Conservation (phyloP, 768 basidiomycete species). For the Fistulinella prunicolor region DNA sequence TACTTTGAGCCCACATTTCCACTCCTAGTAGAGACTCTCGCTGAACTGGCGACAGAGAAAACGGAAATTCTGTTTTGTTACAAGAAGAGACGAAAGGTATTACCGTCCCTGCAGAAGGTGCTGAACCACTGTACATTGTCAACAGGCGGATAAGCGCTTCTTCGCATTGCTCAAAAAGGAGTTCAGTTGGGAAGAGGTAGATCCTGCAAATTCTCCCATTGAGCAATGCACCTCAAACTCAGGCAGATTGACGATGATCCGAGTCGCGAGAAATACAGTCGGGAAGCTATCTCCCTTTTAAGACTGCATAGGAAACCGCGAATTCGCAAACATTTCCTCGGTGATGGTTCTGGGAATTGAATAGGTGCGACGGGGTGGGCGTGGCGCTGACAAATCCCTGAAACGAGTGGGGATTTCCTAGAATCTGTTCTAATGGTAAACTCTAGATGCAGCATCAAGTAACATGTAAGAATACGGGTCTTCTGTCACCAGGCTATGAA, state of each 20-base stretch:
- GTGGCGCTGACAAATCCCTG: not conserved
- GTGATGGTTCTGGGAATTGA: not conserved
- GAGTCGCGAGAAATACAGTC: conserved; percentile 49
- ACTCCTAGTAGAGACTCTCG: conserved; percentile 76
- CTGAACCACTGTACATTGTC: conserved; percentile 2
- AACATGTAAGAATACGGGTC: not conserved
- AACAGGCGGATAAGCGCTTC: conserved; percentile 84
- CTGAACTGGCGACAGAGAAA: conserved; percentile 50
- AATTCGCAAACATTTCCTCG: no score
- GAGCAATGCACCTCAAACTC: conserved; percentile 2
- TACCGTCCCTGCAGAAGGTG: not conserved
- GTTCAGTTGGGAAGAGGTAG: conserved; percentile 70
- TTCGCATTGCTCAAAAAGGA: conserved; percentile 75
- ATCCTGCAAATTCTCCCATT: conserved; percentile 3
- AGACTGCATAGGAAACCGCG: conserved; percentile 26
- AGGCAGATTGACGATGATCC: conserved; percentile 64
- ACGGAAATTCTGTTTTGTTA: conserved; percentile 87
- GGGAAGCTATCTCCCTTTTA: conserved; percentile 67
- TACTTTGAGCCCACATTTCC: conserved; percentile 95
- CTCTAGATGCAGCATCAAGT: conserved; percentile 4
- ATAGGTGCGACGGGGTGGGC: not conserved
- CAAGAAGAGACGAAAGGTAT: conserved; percentile 88
- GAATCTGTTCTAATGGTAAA: conserved; percentile 2
- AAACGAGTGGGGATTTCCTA: not conserved
- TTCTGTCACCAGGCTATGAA: conserved; percentile 11